Evolutionary conservation across 169 alveolate species (phyloP).

Genomic region (Besnoitia besnoiti): DNA sequence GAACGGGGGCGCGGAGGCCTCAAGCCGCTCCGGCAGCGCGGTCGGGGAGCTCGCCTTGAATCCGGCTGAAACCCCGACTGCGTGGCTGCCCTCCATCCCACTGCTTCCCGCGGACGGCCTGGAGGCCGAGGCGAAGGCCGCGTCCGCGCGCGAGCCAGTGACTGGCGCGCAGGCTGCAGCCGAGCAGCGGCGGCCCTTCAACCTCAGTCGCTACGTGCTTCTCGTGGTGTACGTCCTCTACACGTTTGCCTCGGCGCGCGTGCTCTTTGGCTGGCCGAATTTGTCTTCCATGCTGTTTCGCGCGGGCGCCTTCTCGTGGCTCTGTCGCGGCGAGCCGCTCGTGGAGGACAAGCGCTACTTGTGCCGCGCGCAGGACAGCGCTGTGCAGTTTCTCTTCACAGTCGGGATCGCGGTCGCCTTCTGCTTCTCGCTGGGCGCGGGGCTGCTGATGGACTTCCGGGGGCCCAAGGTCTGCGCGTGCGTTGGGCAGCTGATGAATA

Average conservation of each 20-base stretch:
- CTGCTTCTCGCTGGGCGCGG: slow-evolving; percentile 44
- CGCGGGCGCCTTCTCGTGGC: slow-evolving; percentile 36
- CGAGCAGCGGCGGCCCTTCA: slow-evolving; percentile 54
- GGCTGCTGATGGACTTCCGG: slow-evolving; percentile 47
- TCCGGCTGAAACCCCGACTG: too few relatives aligned
- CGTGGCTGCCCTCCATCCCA: too few relatives aligned
- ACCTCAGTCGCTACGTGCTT: slow-evolving; percentile 41
- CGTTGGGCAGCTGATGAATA: slow-evolving; percentile 45
- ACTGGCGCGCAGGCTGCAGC: slow-evolving; percentile 35
- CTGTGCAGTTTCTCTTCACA: slow-evolving; percentile 47
- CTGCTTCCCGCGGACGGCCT: too few relatives aligned
- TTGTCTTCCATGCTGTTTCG: slow-evolving; percentile 51
- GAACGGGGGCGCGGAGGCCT: too few relatives aligned
- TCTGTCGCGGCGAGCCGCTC: slow-evolving; percentile 38
- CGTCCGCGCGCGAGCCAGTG: too few relatives aligned
- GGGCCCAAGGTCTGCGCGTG: slow-evolving; percentile 55
- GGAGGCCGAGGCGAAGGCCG: too few relatives aligned
- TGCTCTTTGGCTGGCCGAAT: slow-evolving; percentile 66
- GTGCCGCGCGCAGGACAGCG: slow-evolving; percentile 54
- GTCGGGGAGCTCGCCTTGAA: too few relatives aligned
- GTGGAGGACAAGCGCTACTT: slow-evolving; percentile 21
- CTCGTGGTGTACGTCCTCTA: slow-evolving; percentile 43
- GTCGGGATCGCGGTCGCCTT: slow-evolving; percentile 47
- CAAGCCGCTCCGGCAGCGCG: too few relatives aligned
- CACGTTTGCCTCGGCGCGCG: slow-evolving; percentile 35